Percentiles rank a stretch among this genome's conserved stretches.
These are phyloP conservation scores for Colletotrichum siamense DNA, from an alignment of 2,329 filamentous ascomycete genomes.

Conservation along the genomic window DNA sequence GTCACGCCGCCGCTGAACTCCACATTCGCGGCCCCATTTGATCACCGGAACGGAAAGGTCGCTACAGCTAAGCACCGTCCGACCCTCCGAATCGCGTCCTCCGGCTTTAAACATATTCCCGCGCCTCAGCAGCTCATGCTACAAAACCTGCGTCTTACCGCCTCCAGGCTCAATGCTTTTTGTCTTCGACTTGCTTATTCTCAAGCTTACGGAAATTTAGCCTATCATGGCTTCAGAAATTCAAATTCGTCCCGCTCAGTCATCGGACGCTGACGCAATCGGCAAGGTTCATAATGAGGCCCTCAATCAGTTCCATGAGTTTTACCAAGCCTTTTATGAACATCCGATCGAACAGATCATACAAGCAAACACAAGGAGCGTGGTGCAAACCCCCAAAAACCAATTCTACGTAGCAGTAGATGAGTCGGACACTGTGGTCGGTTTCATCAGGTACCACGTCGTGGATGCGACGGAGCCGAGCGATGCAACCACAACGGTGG, in stretches of 20 bases:
- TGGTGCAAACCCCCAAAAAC: background rate
- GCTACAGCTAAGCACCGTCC: background rate
- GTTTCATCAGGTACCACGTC: constrained; percentile 17
- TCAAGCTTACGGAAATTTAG: background rate
- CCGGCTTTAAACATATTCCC: background rate
- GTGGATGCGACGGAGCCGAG: background rate
- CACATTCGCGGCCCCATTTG: background rate
- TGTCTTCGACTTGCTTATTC: background rate
- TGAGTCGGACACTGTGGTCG: constrained; percentile 1
- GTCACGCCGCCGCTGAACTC: background rate
- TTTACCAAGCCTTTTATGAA: constrained; percentile 25
- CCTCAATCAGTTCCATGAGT: constrained; percentile 20
- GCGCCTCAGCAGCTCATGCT: background rate
- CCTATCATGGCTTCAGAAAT: background rate
- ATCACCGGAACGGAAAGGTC: background rate
- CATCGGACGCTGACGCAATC: constrained; percentile 19
- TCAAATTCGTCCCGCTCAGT: constrained; percentile 2
- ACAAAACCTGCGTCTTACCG: background rate
- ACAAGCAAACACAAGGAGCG: background rate
- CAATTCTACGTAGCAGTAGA: constrained; percentile 16
- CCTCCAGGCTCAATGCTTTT: rapidly evolving
- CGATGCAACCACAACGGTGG: background rate
- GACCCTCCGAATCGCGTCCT: background rate
- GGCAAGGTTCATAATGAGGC: constrained; percentile 23
- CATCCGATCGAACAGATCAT: constrained; percentile 19